These are phyloP conservation scores for Suillus plorans DNA, from an alignment of 768 basidiomycete genomes.

Conservation along the genomic window DNA sequence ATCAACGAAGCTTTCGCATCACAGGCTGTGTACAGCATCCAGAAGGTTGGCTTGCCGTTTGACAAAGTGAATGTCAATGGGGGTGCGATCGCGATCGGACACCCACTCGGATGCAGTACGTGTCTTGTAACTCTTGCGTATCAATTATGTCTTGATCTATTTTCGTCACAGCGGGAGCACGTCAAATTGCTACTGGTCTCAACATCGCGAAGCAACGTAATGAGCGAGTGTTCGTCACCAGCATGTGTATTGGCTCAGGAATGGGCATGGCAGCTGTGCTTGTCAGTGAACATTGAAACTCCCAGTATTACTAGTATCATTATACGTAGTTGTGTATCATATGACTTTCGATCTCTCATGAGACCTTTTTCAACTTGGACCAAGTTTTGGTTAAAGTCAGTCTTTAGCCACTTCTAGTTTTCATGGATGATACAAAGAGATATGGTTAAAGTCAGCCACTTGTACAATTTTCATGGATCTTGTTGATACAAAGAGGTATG, in stretches of 20 bases:
- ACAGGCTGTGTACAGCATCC: conserved; percentile 72
- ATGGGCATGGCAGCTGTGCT: conserved; percentile 92
- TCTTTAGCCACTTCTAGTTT: not conserved
- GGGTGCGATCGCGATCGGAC: conserved; percentile 88
- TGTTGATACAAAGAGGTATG: not conserved
- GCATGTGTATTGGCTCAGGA: conserved; percentile 89
- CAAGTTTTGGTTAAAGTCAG: not conserved
- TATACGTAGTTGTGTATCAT: not conserved
- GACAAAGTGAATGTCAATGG: conserved; percentile 86
- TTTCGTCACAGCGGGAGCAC: conserved; percentile 60
- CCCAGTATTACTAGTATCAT: not conserved
- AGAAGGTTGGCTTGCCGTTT: conserved; percentile 66
- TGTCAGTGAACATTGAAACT: conserved; percentile 73
- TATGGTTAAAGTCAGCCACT: not conserved
- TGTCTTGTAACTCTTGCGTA: conserved; percentile 21
- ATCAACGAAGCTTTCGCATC: conserved; percentile 92
- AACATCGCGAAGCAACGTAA: conserved; percentile 78
- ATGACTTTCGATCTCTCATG: not conserved
- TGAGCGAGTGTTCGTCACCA: conserved; percentile 78
- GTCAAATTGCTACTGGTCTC: conserved; percentile 85
- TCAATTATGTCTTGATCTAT: not conserved
- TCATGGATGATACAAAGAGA: not conserved
- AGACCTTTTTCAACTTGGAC: not conserved
- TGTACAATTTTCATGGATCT: not conserved
- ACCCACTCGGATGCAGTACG: conserved; percentile 83